A percentile compares a stretch with the other conserved stretches of the same genome.
Conservation (phyloP, 768 basidiomycete species). For the Naganishia friedmannii region DNA sequence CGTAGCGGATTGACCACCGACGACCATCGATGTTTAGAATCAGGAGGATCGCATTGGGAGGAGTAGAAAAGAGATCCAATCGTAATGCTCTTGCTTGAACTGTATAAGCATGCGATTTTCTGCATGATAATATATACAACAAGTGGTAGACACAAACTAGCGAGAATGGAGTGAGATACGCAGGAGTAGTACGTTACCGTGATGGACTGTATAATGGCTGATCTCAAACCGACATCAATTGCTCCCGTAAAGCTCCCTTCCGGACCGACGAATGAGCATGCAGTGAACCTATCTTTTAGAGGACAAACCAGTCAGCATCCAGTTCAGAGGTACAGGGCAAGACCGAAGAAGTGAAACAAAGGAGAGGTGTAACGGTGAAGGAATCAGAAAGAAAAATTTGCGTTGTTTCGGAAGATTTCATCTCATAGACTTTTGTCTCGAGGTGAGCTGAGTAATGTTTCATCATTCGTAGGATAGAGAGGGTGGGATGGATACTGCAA, state of each 20-base stretch:
- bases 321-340: too few species aligned
- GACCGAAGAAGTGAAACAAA: constrained; percentile 33
- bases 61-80: too few species aligned
- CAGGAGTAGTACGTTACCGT: not conserved
- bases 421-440: constrained; percentile 24
- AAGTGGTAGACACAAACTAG: not conserved
- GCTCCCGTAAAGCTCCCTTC: not conserved
- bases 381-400: constrained; percentile 19
- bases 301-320: not conserved
- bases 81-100: too few species aligned
- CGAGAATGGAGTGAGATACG: not conserved
- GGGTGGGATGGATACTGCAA: not conserved
- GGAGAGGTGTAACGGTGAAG: not conserved
- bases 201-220: not conserved
- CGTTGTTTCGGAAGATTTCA: constrained; percentile 23
- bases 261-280: not conserved
- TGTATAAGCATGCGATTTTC: too few species aligned
- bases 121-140: not conserved
- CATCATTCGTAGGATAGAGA: not conserved
- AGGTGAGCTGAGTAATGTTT: constrained; percentile 26
- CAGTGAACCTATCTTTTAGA: not conserved
- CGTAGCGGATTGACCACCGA: too few species aligned
- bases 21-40: too few species aligned
- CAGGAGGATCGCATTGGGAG: too few species aligned
- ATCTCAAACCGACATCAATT: not conserved